Evolutionary conservation across 306 rosid genomes (phyloP), one percentile per base, ranked within the genome.

Genomic region (Ormosia emarginata): DNA sequence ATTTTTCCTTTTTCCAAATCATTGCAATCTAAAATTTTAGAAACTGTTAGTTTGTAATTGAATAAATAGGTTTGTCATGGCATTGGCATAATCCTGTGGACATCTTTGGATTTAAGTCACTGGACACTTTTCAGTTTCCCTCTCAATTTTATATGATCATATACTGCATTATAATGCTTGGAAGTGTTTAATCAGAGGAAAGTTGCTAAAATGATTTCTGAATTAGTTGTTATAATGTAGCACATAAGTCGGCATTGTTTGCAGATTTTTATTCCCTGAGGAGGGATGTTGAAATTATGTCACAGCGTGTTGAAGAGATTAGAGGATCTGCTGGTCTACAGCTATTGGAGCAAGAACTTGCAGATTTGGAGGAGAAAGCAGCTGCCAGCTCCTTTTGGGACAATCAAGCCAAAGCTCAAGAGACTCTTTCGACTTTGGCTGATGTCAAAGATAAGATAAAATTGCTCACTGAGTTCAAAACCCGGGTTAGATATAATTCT

Each of bases 231-330:
- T 64, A 71, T 46, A 30, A 34, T 64, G 55, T 55, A 65, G 59
- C 62, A 14, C 32, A 9, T 78, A 53, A 18, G 46, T 53, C 34
- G 5, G 55, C 74, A 2, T 83, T 81, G 5, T 77, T 76, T 80
- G 57, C 95, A 95, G 99, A 93, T 90, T 95, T 95, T 79, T 93
- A 92, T 86, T 79, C 92, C 41, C 82, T 95, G 63, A 87, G 98
- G 85, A 87, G 70, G 83, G 96, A 91, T 74, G 99, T 93, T 34
- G 95, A 95, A 79, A 79, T 81, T 59, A 73, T 79, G 0, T 85
- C 94, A 2, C 92, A 70, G 76, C 98, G 93, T 75, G 93, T 87
- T 55, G 83, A 86, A 78, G 99, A 95, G 89, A 93, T 90, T 37
- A 88, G 93, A 79, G 92, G 72, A 53, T 93, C 99, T 71, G 87